A percentile compares a stretch with the other conserved stretches of the same genome.
Conservation (phyloP, 495 filamentous ascomycete species). For the Oleoguttula mirabilis region DNA sequence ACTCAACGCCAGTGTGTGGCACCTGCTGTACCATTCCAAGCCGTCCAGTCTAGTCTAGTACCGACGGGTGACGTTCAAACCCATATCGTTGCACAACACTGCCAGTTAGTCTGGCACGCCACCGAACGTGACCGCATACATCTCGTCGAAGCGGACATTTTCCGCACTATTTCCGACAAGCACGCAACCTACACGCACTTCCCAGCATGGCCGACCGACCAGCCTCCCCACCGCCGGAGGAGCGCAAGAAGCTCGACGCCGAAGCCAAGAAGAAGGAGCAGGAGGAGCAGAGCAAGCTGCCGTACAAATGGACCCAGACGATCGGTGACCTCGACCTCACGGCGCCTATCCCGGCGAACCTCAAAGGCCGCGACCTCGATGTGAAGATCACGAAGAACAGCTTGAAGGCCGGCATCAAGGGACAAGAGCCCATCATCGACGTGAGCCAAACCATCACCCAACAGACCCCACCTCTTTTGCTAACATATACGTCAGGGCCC, state of each 20-base stretch:
- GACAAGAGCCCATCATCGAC: slow-evolving; percentile 73
- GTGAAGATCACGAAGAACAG: slow-evolving; percentile 71
- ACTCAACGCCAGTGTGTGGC: no score
- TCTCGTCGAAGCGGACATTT: slow-evolving; percentile 9
- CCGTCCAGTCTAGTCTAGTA: no score
- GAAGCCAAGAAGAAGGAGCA: slow-evolving; percentile 56
- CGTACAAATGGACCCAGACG: slow-evolving; percentile 97
- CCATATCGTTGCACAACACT: no score
- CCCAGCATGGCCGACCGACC: slow-evolving; percentile 17
- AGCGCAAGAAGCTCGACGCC: slow-evolving; percentile 50
- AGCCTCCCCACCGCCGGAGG: slow-evolving; percentile 32
- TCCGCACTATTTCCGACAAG: slow-evolving; percentile 8
- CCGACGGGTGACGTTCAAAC: no score
- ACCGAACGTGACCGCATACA: no score
- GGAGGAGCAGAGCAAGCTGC: slow-evolving; percentile 79
- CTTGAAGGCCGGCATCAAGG: slow-evolving; percentile 75
- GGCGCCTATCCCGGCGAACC: slow-evolving; percentile 59
- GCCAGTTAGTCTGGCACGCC: no score
- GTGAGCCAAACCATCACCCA: slow-evolving; percentile 32
- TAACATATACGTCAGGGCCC: slow-evolving; percentile 50
- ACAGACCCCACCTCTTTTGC: background rate
- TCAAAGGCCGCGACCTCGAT: slow-evolving; percentile 73
- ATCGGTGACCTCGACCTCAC: slow-evolving; percentile 82
- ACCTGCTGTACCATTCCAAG: no score
- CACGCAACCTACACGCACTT: slow-evolving; percentile 8